phyloP scores from a whole-genome alignment of 495 filamentous ascomycete genomes.

The Pseudoneurospora amorphoporcata region DNA sequence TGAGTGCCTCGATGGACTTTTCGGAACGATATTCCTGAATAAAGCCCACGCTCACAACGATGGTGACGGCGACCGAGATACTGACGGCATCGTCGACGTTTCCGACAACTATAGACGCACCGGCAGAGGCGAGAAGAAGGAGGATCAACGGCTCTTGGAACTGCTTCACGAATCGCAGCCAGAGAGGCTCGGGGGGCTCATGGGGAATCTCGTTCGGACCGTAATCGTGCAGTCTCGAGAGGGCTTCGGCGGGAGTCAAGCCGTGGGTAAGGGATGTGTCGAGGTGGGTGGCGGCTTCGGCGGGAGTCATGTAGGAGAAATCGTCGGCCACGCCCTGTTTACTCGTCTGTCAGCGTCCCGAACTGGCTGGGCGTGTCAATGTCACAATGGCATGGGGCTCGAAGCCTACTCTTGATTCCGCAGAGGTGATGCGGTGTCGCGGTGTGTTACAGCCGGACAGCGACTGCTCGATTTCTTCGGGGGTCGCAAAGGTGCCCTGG shows the following conservation, averaged over 20 bases:
- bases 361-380: neutral
- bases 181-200: constrained; percentile 85
- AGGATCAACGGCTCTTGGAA: constrained; percentile 88
- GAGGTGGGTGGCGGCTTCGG: constrained; percentile 68
- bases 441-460: constrained; percentile 21
- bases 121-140: constrained; percentile 84
- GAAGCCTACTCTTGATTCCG: constrained; percentile 34
- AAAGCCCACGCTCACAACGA: constrained; percentile 93
- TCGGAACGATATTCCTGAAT: constrained; percentile 97
- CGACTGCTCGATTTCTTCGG: constrained; percentile 19
- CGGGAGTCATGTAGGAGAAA: constrained; percentile 50
- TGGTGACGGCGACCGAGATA: constrained; percentile 88
- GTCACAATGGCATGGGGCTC: neutral
- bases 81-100: constrained; percentile 94
- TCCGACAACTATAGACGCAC: constrained; percentile 81
- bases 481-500: constrained; percentile 8
- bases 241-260: constrained; percentile 68
- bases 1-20: constrained; percentile 92
- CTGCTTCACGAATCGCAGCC: constrained; percentile 90
- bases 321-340: constrained; percentile 39
- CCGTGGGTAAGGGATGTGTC: constrained; percentile 76
- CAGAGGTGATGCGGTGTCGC: constrained; percentile 32
- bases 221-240: constrained; percentile 64
- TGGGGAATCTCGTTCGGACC: constrained; percentile 93
- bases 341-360: constrained; percentile 4